Base-by-base conservation (phyloP, 2,329 filamentous ascomycete genomes). In the Purpureocillium takamizusanense region DNA sequence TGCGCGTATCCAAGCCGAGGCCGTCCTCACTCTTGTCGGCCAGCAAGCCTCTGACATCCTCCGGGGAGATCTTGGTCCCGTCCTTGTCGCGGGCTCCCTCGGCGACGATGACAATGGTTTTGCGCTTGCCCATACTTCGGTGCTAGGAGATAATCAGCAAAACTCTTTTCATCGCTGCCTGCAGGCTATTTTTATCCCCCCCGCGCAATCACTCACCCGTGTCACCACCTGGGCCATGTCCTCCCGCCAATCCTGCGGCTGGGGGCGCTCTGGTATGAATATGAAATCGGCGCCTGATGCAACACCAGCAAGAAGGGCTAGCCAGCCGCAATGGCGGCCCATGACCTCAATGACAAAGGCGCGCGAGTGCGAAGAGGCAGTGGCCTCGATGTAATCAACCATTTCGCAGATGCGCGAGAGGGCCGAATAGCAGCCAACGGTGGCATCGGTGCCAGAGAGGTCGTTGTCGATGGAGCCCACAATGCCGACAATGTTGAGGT, bases 391-490 rank as follows among this genome's bases (percentile, higher is more conserved):
- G 56, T 88, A 90, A 66, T 98, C 92, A 42, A 98, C 86, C 56
- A 90, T 86, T 59, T 95, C 85, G 65, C 90, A 97, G 51, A 98
- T 95, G 42, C 90, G 81, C 35, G 84, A 80, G 40, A 98, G 76
- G 17, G 92, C 92, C 32, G 89, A 95, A 67, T 95, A 97, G 60
- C 86, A 94, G 40, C 92, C 92, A 58, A 98, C 95, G 25, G 92
- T 98, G 42, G 92, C 90, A 62, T 98, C 92, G 11, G 92, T 98
- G 47, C 87, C 87, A 36, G 89, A 94, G 64, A 98, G 83, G 57
- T 98, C 92, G 58, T 98, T 98, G 72, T 98, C 92, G 56, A 98
- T 98, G 38, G 88, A 95, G 41, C 92, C 92, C 21, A 98, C 92
- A 37, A 97, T 70, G 35, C 92, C 92, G 38, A 97, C 90, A 49